Percentiles rank a stretch among this genome's conserved stretches.
These are phyloP conservation scores for Pythium graminicola DNA, from an alignment of 352 stramenopile genomes.

Conservation along the genomic window DNA sequence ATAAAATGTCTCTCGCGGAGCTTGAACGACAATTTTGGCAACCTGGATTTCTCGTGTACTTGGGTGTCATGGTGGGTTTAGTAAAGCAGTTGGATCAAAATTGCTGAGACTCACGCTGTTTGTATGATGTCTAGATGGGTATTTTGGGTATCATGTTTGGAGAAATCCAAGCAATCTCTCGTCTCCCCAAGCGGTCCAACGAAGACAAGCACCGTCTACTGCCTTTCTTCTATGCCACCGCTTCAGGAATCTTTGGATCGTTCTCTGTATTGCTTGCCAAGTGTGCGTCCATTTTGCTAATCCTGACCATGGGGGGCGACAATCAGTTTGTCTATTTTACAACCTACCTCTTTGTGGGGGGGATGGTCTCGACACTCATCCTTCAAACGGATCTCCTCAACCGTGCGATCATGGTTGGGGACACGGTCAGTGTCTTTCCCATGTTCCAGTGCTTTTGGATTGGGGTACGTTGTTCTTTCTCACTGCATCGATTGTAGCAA, in stretches of 20 bases:
- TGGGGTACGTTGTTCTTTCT: no score
- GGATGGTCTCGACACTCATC: slow-evolving; percentile 82
- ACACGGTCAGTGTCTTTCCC: slow-evolving; percentile 87
- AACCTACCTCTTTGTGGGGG: slow-evolving; percentile 82
- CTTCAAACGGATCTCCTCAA: slow-evolving; percentile 87
- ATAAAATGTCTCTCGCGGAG: slow-evolving; percentile 69
- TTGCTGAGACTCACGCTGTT: background rate
- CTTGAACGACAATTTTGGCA: slow-evolving; percentile 79
- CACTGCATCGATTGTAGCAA: no score
- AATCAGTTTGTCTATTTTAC: slow-evolving; percentile 84
- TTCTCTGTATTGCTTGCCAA: slow-evolving; percentile 83
- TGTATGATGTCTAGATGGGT: slow-evolving; percentile 29
- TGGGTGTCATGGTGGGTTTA: slow-evolving; percentile 77
- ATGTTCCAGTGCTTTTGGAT: slow-evolving; percentile 88
- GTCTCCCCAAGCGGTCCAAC: slow-evolving; percentile 40
- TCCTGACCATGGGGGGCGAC: slow-evolving; percentile 69
- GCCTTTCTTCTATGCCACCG: slow-evolving; percentile 83
- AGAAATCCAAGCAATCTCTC: slow-evolving; percentile 59
- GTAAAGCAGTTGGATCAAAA: slow-evolving; percentile 3
- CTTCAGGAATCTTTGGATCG: slow-evolving; percentile 77
- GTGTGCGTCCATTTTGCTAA: slow-evolving; percentile 82
- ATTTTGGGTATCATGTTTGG: slow-evolving; percentile 65
- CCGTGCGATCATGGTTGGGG: slow-evolving; percentile 69
- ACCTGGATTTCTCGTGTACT: slow-evolving; percentile 68
- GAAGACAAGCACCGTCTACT: slow-evolving; percentile 60